Conservation (phyloP, 257 asterid genomes). For the Euphrasia confusa region DNA sequence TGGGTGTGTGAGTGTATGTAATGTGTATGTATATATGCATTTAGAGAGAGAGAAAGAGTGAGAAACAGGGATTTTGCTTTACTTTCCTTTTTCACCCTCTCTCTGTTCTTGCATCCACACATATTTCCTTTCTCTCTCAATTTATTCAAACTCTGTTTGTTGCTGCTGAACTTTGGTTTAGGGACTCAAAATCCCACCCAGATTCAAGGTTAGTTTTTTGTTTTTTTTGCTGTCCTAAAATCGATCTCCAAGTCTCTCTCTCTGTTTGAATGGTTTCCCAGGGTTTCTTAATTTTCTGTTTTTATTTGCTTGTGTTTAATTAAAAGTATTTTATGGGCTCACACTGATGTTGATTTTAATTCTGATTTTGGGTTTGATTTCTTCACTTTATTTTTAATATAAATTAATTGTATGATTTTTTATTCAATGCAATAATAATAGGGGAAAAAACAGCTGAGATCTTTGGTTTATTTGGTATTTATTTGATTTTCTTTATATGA, state of each 20-base stretch:
- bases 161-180: constrained; percentile 27
- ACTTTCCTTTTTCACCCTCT: constrained; percentile 20
- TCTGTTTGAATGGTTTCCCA: constrained; percentile 1
- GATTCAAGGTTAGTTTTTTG: constrained; percentile 24
- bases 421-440: constrained; percentile 6
- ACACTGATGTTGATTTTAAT: constrained; percentile 16
- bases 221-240: neutral
- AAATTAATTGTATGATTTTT: constrained; percentile 9
- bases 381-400: neutral
- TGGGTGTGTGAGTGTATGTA: neutral
- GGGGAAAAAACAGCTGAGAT: constrained; percentile 2
- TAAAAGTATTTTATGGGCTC: constrained; percentile 26
- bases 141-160: constrained; percentile 27
- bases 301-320: neutral
- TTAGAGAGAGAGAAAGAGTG: constrained; percentile 26
- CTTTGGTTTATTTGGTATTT: constrained; percentile 7
- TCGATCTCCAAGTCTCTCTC: neutral
- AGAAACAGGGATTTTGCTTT: constrained; percentile 14
- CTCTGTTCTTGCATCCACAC: neutral
- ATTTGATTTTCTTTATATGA: neutral
- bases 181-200: constrained; percentile 15
- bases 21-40: neutral
- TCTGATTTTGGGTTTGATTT: neutral
- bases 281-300: constrained; percentile 16
- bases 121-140: constrained; percentile 25